phyloP scores from a whole-genome alignment of 495 filamentous ascomycete species.

The Talaromyces borbonicus region DNA sequence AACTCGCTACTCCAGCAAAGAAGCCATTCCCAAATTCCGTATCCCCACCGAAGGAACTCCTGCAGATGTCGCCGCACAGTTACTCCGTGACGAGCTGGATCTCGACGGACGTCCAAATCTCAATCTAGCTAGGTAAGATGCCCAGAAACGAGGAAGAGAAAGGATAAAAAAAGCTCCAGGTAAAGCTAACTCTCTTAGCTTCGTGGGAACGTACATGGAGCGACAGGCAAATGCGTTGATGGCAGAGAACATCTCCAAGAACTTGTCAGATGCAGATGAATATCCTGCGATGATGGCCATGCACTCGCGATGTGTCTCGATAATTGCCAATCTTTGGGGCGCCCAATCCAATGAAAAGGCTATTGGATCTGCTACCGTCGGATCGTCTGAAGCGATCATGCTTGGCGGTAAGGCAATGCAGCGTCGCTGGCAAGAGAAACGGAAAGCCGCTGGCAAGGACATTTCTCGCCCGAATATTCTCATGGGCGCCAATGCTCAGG shows the following conservation, averaged over 20 bases:
- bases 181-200: constrained; percentile 30
- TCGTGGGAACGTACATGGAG: constrained; percentile 68
- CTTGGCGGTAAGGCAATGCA: constrained; percentile 73
- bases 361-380: constrained; percentile 63
- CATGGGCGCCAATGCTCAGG: constrained; percentile 71
- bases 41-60: constrained; percentile 54
- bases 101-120: constrained; percentile 64
- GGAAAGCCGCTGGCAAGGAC: constrained; percentile 50
- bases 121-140: constrained; percentile 50
- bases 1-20: constrained; percentile 48
- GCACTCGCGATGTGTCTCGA: constrained; percentile 60
- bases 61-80: constrained; percentile 53
- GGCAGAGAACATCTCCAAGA: constrained; percentile 60
- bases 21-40: constrained; percentile 57
- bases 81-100: constrained; percentile 66
- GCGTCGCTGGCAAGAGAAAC: constrained; percentile 62
- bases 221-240: constrained; percentile 53
- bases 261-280: constrained; percentile 60
- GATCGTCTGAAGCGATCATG: constrained; percentile 65
- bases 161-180: no score
- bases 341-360: constrained; percentile 56
- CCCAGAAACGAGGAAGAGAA: background rate
- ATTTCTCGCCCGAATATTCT: constrained; percentile 59
- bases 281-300: constrained; percentile 69
- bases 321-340: constrained; percentile 61